These are phyloP conservation scores for Penicillium crustosum DNA, from an alignment of 2,329 filamentous ascomycete genomes.

Conservation along the genomic window DNA sequence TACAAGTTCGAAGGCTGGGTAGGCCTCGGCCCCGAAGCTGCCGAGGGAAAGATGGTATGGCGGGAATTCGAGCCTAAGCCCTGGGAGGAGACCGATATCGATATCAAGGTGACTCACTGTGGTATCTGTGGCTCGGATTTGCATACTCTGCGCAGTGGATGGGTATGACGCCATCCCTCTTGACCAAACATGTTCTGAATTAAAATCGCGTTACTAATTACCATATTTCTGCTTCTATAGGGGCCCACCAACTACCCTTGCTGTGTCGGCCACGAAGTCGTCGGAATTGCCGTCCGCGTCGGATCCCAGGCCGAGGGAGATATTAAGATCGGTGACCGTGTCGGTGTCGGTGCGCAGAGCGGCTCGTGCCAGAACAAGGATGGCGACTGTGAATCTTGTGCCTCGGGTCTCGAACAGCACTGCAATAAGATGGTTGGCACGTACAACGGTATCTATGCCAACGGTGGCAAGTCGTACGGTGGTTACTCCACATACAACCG, in stretches of 20 bases:
- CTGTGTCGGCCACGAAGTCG: slow-evolving; percentile 65
- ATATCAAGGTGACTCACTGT: slow-evolving; percentile 64
- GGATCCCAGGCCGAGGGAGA: slow-evolving; percentile 45
- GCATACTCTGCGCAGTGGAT: slow-evolving; percentile 56
- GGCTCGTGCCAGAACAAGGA: slow-evolving; percentile 51
- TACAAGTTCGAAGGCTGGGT: slow-evolving; percentile 60
- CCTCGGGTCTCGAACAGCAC: slow-evolving; percentile 38
- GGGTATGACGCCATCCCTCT: slow-evolving; percentile 24
- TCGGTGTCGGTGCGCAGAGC: slow-evolving; percentile 61
- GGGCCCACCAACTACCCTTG: slow-evolving; percentile 42
- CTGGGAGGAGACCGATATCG: slow-evolving; percentile 64
- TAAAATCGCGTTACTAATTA: background rate
- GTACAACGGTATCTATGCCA: slow-evolving; percentile 33
- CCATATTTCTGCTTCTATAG: slow-evolving; percentile 11
- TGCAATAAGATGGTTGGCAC: slow-evolving; percentile 31
- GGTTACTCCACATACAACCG: slow-evolving; percentile 62
- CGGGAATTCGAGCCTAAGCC: slow-evolving; percentile 60
- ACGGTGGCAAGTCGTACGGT: slow-evolving; percentile 65
- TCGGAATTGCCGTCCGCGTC: slow-evolving; percentile 59
- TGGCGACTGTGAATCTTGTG: slow-evolving; percentile 54
- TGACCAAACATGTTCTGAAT: background rate
- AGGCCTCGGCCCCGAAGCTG: slow-evolving; percentile 50
- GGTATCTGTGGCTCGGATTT: slow-evolving; percentile 65
- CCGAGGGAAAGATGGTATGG: slow-evolving; percentile 56
- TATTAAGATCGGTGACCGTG: slow-evolving; percentile 37